Base-by-base conservation (phyloP, 2,329 filamentous ascomycete genomes). In the Mycocentrospora acerina region DNA sequence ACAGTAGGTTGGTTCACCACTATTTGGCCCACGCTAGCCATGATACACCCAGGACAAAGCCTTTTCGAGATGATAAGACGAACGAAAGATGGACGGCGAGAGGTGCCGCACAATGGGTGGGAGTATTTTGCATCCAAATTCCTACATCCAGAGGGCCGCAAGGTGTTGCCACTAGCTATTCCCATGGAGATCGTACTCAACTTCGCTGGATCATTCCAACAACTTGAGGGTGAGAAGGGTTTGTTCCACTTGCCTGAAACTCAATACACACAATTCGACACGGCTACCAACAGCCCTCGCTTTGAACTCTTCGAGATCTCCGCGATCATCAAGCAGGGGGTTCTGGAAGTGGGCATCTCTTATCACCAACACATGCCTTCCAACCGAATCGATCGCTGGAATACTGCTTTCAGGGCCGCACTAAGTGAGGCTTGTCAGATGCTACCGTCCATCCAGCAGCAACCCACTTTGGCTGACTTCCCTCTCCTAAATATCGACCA, bases 141-240 rank as follows among this genome's bases (percentile, higher is more conserved):
- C 31, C 35, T 53, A 4, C 51, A 37, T 9, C 17, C 37, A 14
- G 35, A 32, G 6, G 48, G 50, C 10, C 25, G 19, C 4, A 35
- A 19, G 3, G 26, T 26, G 4, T 70, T 69, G 39, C 43, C 44
- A 1, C 51, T 60, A 1, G 70, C 73, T 17, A 70, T 69, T 43
- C 77, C 76, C 0, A 69, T 81, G 15, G 80, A 82, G 53, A 65
- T 83, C 29, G 69, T 78, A 27, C 80, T 82, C 52, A 78, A 71
- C 35, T 79, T 76, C 46, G 66, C 70, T 1, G 76, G 77, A 4
- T 67, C 68, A 0, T 59, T 73, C 7, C 71, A 76, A 31, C 70
- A 74, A 18, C 53, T 78, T 0, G 71, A 76, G 38, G 30, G 42
- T n/a, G 62, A 69, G 5, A 72, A 75, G 28, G 69, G 72, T 1